Percentiles rank a stretch among this genome's conserved stretches.
These are phyloP conservation scores for Globisporangium yorkense DNA, from an alignment of 352 stramenopile genomes.

Conservation along the genomic window DNA sequence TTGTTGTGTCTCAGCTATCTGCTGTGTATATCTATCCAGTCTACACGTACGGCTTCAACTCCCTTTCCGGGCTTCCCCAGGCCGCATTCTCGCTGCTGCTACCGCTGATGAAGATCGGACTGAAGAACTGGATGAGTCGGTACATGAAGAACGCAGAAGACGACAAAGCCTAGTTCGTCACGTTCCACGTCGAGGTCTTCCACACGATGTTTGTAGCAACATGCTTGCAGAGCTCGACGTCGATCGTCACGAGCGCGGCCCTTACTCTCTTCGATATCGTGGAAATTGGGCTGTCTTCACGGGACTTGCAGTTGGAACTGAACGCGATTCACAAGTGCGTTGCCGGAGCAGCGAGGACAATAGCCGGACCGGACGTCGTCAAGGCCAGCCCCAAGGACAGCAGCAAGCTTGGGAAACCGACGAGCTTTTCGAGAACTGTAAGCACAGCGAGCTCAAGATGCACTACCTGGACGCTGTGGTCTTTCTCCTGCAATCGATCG, in stretches of 20 bases:
- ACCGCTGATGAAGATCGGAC: conserved; percentile 19
- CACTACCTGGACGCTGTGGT: no score
- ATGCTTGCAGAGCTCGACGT: conserved; percentile 30
- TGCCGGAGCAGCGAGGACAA: no score
- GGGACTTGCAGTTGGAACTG: no score
- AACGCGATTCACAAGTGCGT: no score
- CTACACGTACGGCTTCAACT: conserved; percentile 24
- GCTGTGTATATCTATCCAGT: conserved; percentile 18
- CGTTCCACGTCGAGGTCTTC: conserved; percentile 53
- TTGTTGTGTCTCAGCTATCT: conserved; percentile 4
- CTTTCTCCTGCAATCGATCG: no score
- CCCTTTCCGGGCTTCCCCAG: conserved; percentile 7
- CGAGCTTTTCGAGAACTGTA: no score
- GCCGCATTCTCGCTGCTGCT: conserved; percentile 19
- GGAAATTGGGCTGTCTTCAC: background rate
- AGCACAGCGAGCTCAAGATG: no score
- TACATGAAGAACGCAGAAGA: conserved; percentile 10
- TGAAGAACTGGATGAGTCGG: conserved; percentile 4
- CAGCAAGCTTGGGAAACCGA: no score
- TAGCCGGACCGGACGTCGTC: no score
- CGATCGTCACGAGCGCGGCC: background rate
- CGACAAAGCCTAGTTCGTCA: conserved; percentile 31
- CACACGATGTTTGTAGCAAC: conserved; percentile 37
- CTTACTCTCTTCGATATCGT: background rate
- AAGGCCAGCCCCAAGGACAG: no score